A percentile compares a stretch with the other conserved stretches of the same genome.
These are phyloP conservation scores for Mucor sp. DNA, from an alignment of 371 early-diverging fungal species.

Conservation along the genomic window DNA sequence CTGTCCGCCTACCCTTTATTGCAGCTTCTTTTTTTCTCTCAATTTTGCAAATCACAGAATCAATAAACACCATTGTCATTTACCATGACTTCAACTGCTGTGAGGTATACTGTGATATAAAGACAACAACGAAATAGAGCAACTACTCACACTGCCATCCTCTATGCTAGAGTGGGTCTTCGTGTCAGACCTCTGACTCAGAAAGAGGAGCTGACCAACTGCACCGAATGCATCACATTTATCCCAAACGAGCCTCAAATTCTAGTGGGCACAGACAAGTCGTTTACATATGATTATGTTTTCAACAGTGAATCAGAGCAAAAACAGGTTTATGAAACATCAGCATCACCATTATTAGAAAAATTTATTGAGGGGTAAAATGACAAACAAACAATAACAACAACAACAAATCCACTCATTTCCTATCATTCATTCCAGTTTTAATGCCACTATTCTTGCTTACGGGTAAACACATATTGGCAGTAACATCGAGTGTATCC, in stretches of 20 bases:
- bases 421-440: neutral
- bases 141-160: neutral
- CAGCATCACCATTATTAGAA: conserved; percentile 73
- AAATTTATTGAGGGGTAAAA: conserved; percentile 86
- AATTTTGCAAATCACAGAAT: neutral
- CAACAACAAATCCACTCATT: neutral
- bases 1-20: neutral
- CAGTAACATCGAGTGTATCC: neutral
- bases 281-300: conserved; percentile 86
- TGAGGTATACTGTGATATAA: conserved; percentile 1
- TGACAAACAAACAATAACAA: conserved; percentile 1
- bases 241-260: conserved; percentile 67
- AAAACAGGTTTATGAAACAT: conserved; percentile 64
- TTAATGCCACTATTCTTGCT: conserved; percentile 92
- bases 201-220: conserved; percentile 69
- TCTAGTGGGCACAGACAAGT: conserved; percentile 61
- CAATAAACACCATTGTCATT: neutral
- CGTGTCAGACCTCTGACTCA: conserved; percentile 77
- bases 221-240: conserved; percentile 67
- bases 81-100: conserved; percentile 21
- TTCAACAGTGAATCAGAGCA: conserved; percentile 74
- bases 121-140: neutral
- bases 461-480: conserved; percentile 73
- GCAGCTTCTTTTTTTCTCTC: neutral
- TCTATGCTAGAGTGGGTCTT: conserved; percentile 73